These are phyloP conservation scores for Tritrichomonas foetus DNA, from an alignment of 208 protist genomes.

Conservation along the genomic window DNA sequence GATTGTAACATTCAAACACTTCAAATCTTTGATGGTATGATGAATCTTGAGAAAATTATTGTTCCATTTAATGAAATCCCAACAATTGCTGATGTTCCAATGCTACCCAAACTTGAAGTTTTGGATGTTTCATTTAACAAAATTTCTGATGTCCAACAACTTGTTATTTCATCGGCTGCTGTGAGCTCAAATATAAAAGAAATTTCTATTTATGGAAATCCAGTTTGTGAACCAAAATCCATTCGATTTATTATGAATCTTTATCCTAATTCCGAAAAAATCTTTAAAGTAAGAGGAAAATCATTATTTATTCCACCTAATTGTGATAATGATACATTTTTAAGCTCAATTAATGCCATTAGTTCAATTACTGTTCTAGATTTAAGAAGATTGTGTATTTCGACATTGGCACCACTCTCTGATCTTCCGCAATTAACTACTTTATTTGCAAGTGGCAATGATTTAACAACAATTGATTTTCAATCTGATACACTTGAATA, in stretches of 20 bases:
- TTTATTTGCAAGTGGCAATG: neutral
- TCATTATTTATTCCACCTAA: neutral
- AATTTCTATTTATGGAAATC: conserved; percentile 3
- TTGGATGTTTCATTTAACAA: conserved; percentile 6
- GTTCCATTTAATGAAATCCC: neutral
- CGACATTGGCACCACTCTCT: neutral
- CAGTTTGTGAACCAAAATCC: neutral
- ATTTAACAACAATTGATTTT: neutral
- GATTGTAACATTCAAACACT: neutral
- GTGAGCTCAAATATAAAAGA: neutral
- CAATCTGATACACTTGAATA: neutral
- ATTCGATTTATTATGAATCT: neutral
- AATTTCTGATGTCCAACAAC: neutral
- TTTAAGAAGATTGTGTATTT: neutral
- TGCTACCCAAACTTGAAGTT: neutral
- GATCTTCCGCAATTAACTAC: neutral
- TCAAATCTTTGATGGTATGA: neutral
- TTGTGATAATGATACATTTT: neutral
- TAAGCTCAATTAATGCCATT: neutral
- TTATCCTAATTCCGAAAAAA: neutral
- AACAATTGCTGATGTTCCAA: neutral
- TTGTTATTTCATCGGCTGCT: neutral
- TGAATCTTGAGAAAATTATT: neutral
- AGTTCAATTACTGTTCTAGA: neutral
- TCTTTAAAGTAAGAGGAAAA: neutral